Percentiles rank a stretch among this genome's conserved stretches.
These are phyloP conservation scores for Stachybotrys elegans DNA, from an alignment of 2,329 filamentous ascomycete genomes.

Conservation along the genomic window DNA sequence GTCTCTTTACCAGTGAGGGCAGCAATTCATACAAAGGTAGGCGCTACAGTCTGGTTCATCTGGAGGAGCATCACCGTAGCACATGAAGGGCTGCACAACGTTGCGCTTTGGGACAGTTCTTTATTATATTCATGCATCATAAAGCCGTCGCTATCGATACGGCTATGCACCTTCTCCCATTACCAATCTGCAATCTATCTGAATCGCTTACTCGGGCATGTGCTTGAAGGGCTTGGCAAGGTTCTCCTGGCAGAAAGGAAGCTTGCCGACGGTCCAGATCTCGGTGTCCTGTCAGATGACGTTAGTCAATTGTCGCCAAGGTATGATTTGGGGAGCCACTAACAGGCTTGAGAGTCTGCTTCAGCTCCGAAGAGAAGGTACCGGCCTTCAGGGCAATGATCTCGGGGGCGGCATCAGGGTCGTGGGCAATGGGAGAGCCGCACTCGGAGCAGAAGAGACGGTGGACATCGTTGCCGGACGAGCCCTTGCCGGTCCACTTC, in stretches of 20 bases:
- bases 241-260: slow-evolving; percentile 64
- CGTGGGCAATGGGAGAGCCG: slow-evolving; percentile 65
- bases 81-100: no score
- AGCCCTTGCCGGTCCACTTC: slow-evolving; percentile 55
- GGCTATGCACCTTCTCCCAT: no score
- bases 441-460: slow-evolving; percentile 66
- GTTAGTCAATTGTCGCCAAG: no score
- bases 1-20: no score
- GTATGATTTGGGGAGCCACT: slow-evolving; percentile 23
- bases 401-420: slow-evolving; percentile 63
- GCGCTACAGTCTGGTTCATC: no score
- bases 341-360: slow-evolving; percentile 63
- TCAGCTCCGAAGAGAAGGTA: slow-evolving; percentile 57
- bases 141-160: no score
- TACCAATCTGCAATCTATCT: no score
- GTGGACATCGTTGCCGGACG: slow-evolving; percentile 59
- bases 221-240: slow-evolving; percentile 57
- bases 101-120: no score
- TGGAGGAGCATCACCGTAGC: no score
- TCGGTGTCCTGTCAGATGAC: slow-evolving; percentile 60
- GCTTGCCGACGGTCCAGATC: slow-evolving; percentile 65
- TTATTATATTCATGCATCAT: no score
- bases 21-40: no score
- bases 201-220: slow-evolving; percentile 51
- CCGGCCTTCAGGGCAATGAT: slow-evolving; percentile 68